Base-by-base conservation (phyloP, 139 green algal genomes). In the Volvox africanus region DNA sequence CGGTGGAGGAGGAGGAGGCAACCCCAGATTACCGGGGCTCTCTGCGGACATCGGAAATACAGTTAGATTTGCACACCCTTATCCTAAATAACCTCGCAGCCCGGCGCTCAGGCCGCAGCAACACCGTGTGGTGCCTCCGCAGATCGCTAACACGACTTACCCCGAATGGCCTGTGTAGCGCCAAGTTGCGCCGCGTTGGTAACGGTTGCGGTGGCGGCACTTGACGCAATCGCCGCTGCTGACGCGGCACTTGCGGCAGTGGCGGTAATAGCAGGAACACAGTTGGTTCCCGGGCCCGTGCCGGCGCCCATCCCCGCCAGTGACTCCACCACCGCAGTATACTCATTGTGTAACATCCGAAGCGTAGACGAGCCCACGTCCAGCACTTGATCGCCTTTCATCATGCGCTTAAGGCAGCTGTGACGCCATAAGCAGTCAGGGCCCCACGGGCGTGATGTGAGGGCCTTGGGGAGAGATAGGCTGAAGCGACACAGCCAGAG, bases 331-430 rank as follows among this genome's bases (percentile, higher is more conserved):
- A 87, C 86, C n/a, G 89, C 77, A 1, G 36, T n/a, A 69, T 91
- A 96, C 81, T 96, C 94, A 21, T 82, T 78, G 36, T 93, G 44
- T 78, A 96, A 88, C 78, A 89, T 82, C 69, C 89, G 86, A 0
- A 91, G 50, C 28, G 84, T 91, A n/a, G 89, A 88, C 17, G 91
- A 92, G 35, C 61, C 83, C 21, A 68, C n/a, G 61, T 96, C 94
- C 62, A 93, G 79, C 68, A 93, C 30, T 61, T 79, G 28, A 76
- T 94, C 93, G 28, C 93, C 93, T 85, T 91, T 89, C 82, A 90
- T 67, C 69, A 92, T 84, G 30, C 93, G 93, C 90, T 89, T 90
- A 61, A 95, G 82, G 50, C 68, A 88, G 33, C 92, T 94, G 84
- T 24, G 19, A 0, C 19, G 32, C 6, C 44, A 55, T 55, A 55